phyloP scores from a whole-genome alignment of 1,284 basidiomycete genomes.

The Gymnopus androsaceus region DNA sequence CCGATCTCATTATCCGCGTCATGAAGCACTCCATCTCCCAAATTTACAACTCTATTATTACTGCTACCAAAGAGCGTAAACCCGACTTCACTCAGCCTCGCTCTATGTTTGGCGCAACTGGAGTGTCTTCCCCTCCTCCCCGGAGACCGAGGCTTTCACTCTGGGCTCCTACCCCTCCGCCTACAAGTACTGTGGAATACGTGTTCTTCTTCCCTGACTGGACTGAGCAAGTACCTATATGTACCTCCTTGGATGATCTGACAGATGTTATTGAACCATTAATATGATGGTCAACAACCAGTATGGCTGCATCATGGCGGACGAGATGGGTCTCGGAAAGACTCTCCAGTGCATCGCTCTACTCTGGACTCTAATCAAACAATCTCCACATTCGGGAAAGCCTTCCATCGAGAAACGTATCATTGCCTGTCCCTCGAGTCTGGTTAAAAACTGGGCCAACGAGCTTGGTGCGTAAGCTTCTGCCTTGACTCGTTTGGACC shows the following conservation, averaged over 20 bases:
- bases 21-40: constrained; percentile 68
- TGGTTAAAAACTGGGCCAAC: constrained; percentile 99
- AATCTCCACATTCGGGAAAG: constrained; percentile 87
- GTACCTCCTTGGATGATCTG: constrained; percentile 67
- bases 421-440: constrained; percentile 94
- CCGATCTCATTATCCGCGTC: constrained; percentile 81
- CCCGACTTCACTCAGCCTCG: constrained; percentile 64
- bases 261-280: constrained; percentile 74
- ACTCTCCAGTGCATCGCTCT: constrained; percentile 97
- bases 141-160: constrained; percentile 67
- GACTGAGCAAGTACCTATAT: constrained; percentile 71
- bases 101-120: constrained; percentile 59
- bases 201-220: constrained; percentile 91
- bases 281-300: constrained; percentile 90
- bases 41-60: constrained; percentile 63
- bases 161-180: constrained; percentile 74
- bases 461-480: constrained; percentile 70
- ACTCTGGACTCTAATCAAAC: constrained; percentile 96
- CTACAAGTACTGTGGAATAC: constrained; percentile 69
- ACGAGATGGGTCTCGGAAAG: constrained; percentile 98
- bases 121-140: constrained; percentile 49
- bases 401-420: constrained; percentile 96
- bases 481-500: neutral
- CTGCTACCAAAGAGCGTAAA: constrained; percentile 54
- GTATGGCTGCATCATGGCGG: constrained; percentile 98